A percentile compares a stretch with the other conserved stretches of the same genome.
Conservation (phyloP, 805 yeast genomes). For the Kluyveromyces starmeri region DNA sequence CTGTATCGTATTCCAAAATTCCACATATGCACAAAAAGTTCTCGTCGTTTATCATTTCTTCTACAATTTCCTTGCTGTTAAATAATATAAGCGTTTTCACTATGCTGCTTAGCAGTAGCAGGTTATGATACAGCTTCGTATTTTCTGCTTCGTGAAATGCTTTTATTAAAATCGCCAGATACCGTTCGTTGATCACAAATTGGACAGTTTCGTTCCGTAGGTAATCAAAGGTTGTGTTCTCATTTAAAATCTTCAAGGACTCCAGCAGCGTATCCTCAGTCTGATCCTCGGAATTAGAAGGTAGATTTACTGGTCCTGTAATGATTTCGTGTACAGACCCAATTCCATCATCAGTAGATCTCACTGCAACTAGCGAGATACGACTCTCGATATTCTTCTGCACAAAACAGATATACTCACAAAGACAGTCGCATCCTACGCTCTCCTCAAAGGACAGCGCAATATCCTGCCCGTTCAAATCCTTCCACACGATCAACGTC, state of each 20-base stretch:
- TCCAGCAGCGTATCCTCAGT: slow-evolving; percentile 39
- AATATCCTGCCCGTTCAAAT: slow-evolving; percentile 53
- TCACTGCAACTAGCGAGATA: slow-evolving; percentile 66
- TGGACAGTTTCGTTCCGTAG: slow-evolving; percentile 50
- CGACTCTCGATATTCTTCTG: slow-evolving; percentile 54
- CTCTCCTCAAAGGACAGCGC: slow-evolving; percentile 90
- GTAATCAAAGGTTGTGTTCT: slow-evolving; percentile 52
- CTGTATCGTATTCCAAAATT: slow-evolving; percentile 83
- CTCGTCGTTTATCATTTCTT: slow-evolving; percentile 45
- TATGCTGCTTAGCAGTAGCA: slow-evolving; percentile 64
- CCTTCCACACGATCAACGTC: slow-evolving; percentile 91
- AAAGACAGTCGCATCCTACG: slow-evolving; percentile 75
- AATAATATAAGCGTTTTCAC: slow-evolving; percentile 61
- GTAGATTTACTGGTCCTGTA: slow-evolving; percentile 70
- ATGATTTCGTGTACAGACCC: slow-evolving; percentile 64
- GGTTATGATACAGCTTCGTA: slow-evolving; percentile 39
- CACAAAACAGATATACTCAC: slow-evolving; percentile 67
- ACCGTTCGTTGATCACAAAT: slow-evolving; percentile 45
- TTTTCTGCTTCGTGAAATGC: slow-evolving; percentile 52
- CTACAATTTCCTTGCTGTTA: slow-evolving; percentile 58
- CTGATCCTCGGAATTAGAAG: slow-evolving; percentile 43
- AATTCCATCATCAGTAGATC: slow-evolving; percentile 36
- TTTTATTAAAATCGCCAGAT: slow-evolving; percentile 41
- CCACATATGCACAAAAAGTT: slow-evolving; percentile 57
- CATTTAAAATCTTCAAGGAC: slow-evolving; percentile 48